A percentile compares a stretch with the other conserved stretches of the same genome.
Conservation (phyloP, 148 eudicot species). For the Rhododendron simsii region DNA sequence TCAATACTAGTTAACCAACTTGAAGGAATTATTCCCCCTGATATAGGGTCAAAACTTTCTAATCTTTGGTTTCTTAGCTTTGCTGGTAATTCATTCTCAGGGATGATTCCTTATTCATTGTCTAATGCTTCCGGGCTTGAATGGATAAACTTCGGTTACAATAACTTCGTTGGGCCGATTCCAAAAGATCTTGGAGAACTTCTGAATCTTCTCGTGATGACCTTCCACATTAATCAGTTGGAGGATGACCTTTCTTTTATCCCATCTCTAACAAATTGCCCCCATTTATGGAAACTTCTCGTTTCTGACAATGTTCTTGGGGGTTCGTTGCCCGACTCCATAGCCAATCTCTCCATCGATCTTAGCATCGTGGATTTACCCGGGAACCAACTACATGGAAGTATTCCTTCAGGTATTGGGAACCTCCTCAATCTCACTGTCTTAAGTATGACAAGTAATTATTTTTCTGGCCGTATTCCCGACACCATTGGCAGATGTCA, state of each 20-base stretch:
- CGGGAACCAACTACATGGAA: not conserved
- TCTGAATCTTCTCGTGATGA: not conserved
- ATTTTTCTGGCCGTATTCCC: too few species aligned
- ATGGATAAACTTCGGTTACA: accelerated
- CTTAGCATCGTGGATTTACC: accelerated
- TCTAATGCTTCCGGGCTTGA: not conserved
- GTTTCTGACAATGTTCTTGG: accelerated
- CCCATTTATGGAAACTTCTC: accelerated
- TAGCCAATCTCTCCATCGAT: not conserved
- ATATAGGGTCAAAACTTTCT: not conserved
- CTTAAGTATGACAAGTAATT: too few species aligned
- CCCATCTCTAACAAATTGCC: too few species aligned
- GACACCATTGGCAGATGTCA: not conserved
- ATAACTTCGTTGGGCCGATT: not conserved
- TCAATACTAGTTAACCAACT: not conserved
- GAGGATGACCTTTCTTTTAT: too few species aligned
- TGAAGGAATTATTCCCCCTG: not conserved
- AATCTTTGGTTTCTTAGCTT: not conserved
- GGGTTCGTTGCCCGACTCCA: not conserved
- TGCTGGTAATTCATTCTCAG: not conserved
- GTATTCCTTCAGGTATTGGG: not conserved
- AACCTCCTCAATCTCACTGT: too few species aligned
- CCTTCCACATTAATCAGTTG: accelerated
- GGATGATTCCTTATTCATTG: not conserved
- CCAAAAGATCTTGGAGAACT: not conserved